Percentiles rank a stretch among this genome's conserved stretches.
Conservation (phyloP, 2,329 filamentous ascomycete genomes). For the Cladophialophora carrionii region DNA sequence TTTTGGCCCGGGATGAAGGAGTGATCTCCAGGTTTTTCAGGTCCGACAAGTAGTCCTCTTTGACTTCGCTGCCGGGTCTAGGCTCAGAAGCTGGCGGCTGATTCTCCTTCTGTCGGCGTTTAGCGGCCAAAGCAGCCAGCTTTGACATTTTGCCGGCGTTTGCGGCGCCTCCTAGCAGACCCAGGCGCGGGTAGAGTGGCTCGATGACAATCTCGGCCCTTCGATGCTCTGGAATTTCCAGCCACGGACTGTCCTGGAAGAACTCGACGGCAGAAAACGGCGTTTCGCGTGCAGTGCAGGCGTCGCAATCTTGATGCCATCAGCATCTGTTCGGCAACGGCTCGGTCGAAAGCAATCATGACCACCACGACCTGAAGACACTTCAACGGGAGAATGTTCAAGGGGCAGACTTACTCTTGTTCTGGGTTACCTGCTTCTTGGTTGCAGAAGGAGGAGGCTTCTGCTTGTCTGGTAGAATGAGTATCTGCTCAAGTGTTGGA, state of each 20-base stretch:
- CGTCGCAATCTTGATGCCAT: constrained; percentile 30
- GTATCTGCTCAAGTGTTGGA: neutral
- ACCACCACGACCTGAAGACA: constrained; percentile 31
- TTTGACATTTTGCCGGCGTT: constrained; percentile 78
- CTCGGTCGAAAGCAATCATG: constrained; percentile 28
- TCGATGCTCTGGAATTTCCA: constrained; percentile 68
- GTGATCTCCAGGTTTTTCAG: constrained; percentile 40
- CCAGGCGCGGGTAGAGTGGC: constrained; percentile 61
- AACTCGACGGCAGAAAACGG: constrained; percentile 60
- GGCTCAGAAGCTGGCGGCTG: constrained; percentile 40
- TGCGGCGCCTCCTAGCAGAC: constrained; percentile 77
- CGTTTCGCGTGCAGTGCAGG: constrained; percentile 27
- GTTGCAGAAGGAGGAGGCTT: constrained; percentile 18
- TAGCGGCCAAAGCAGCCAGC: constrained; percentile 83
- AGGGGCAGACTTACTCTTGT: constrained; percentile 31
- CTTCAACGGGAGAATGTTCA: constrained; percentile 14
- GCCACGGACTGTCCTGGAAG: constrained; percentile 86
- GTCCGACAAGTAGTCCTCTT: constrained; percentile 33
- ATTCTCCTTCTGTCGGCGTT: constrained; percentile 73
- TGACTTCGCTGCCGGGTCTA: neutral
- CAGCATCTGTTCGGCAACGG: constrained; percentile 24
- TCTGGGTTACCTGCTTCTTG: constrained; percentile 23
- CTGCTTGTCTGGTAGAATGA: constrained; percentile 31
- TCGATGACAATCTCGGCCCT: constrained; percentile 66
- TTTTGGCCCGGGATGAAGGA: constrained; percentile 13